These are phyloP conservation scores for Leptographium wingfieldii DNA, from an alignment of 2,329 filamentous ascomycete species.

Conservation along the genomic window DNA sequence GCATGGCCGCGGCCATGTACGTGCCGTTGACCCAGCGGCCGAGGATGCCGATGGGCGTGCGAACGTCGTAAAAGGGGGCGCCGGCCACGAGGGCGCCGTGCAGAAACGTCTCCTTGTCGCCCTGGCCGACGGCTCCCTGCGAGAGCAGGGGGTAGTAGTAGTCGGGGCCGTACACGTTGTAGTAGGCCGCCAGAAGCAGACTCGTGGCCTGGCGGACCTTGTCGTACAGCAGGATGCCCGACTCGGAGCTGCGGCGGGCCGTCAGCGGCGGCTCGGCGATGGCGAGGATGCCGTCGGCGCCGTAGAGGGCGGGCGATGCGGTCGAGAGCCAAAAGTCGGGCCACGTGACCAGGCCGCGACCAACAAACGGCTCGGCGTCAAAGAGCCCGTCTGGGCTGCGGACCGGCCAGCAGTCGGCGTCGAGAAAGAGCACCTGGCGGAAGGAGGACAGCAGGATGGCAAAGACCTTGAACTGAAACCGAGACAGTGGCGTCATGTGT, in stretches of 20 bases:
- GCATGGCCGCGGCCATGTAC: constrained; percentile 17
- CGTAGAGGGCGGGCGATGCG: constrained; percentile 28
- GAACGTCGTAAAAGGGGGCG: constrained; percentile 26
- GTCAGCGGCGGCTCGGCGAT: constrained; percentile 19
- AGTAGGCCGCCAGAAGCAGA: constrained; percentile 37
- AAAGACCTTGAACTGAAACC: constrained; percentile 44
- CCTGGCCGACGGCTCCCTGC: constrained; percentile 28
- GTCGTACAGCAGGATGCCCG: constrained; percentile 34
- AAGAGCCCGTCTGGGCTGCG: constrained; percentile 29
- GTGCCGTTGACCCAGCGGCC: constrained; percentile 19
- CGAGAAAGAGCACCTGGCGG: constrained; percentile 44
- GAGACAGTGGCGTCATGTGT: constrained; percentile 17
- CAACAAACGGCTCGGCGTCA: constrained; percentile 35
- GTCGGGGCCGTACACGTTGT: constrained; percentile 40
- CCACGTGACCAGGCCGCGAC: constrained; percentile 42
- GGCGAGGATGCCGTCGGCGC: constrained; percentile 19
- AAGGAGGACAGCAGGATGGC: constrained; percentile 46
- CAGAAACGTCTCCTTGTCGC: constrained; percentile 36
- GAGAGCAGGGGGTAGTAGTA: constrained; percentile 36
- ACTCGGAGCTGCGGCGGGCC: constrained; percentile 28
- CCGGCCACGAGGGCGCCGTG: constrained; percentile 29
- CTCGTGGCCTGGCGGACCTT: constrained; percentile 32
- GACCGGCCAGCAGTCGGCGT: constrained; percentile 41
- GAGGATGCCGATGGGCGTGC: constrained; percentile 18
- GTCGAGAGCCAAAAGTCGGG: constrained; percentile 39